phyloP scores from a whole-genome alignment of 129 eudicot species.

The Lactuca sativa region DNA sequence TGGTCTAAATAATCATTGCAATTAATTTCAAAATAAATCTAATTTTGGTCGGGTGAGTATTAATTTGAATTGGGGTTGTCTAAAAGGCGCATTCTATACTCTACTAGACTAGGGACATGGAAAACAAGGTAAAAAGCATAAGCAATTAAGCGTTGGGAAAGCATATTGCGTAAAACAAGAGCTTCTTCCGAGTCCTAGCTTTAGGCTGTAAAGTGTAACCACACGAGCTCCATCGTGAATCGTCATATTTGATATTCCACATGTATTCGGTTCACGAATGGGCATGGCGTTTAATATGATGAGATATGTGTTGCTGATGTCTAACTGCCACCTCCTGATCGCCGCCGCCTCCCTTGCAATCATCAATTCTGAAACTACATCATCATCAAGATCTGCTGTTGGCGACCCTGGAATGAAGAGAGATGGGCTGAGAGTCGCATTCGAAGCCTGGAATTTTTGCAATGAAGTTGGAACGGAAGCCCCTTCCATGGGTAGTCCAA shows the following conservation, averaged over 20 bases:
- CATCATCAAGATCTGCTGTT: conserved; percentile 44
- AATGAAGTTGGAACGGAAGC: conserved; percentile 89
- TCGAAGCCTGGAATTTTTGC: conserved; percentile 90
- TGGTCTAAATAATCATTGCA: background rate
- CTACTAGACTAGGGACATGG: too few species aligned
- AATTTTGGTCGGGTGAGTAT: background rate
- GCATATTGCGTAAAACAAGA: background rate
- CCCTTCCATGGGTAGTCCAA: conserved; percentile 85
- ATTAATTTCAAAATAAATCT: too few species aligned
- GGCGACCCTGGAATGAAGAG: conserved; percentile 90
- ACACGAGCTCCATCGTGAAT: background rate
- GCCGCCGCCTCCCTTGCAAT: conserved; percentile 4
- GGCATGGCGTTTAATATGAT: conserved; percentile 8
- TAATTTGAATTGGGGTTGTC: conserved; percentile 1
- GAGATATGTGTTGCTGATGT: conserved; percentile 9
- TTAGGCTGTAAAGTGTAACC: background rate
- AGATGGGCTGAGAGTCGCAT: conserved; percentile 70
- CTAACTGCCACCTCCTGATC: background rate
- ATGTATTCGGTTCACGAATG: conserved; percentile 14
- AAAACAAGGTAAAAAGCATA: background rate
- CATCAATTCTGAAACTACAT: background rate
- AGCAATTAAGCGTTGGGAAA: background rate
- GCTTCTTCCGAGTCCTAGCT: background rate
- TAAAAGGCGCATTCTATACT: conserved; percentile 10
- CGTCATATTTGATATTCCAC: background rate